Evolutionary conservation across 306 rosid genomes (phyloP), one percentile per base, ranked within the genome.

Genomic region (Astragalus glycyphyllos): DNA sequence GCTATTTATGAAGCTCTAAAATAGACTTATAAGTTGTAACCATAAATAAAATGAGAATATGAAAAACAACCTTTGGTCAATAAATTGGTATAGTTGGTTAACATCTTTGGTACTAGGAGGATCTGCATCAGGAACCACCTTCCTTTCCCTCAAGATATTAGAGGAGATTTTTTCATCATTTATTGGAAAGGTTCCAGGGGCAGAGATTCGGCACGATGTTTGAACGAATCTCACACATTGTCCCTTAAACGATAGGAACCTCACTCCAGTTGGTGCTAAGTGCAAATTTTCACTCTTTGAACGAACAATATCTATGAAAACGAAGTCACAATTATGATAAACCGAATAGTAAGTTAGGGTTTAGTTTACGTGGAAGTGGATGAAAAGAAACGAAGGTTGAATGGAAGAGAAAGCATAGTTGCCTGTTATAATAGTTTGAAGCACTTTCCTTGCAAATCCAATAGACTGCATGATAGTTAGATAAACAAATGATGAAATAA

Each of bases 51-150:
- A 31, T 10, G 3, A 37, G n/a, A 59, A 13, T 35, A 23, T 20
- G 65, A 46, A 65, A 63, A 79, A 8, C 17, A 51, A 90, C 98
- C 98, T 92, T 63, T 72, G 80, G 58, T 90, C 84, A 26, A 93
- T 75, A 81, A 93, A 85, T 29, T 85, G 87, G 74, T 93, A 84
- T 69, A 93, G 67, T 46, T 82, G 87, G 58, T 84, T 73, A 31
- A 88, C 69, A 66, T 90, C 97, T 71, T 84, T 76, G 72, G 58
- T 66, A 82, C 84, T 88, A 62, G 98, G 98, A 77, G 98, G 96
- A 71, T 92, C 90, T 4, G 98, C 89, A 72, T 82, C 81, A 50
- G 98, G 97, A 82, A 86, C 82, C 56, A 82, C 64, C 73, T 84
- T 88, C 86, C 78, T 93, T 42, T 85, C 83, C 72, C 84, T 84